Evolutionary conservation across 2,329 filamentous ascomycete species (phyloP), one percentile per base, ranked within the genome.

Genomic region (Arthrobotrys sphaeroides): DNA sequence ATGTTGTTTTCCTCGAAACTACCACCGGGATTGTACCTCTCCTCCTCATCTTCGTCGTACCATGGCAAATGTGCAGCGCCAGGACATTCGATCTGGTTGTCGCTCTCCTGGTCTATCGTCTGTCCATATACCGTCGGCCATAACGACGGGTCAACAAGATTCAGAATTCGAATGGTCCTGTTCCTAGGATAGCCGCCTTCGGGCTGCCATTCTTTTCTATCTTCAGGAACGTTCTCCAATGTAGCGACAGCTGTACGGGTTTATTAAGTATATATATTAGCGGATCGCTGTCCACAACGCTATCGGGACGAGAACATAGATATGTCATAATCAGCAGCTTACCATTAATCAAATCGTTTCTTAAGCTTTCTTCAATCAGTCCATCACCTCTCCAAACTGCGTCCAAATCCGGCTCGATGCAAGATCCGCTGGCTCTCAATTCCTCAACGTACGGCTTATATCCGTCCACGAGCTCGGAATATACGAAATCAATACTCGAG

Each of bases 111-210:
- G 45, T 24, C 9, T 5, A 64, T 16, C 1, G 40, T 38, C 1
- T 3, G 10, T 0, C 86, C 87, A 77, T 87, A 88, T 0, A 87
- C 79, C 0, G 91, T 80, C 0, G 89, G 88, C 77, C 85, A 91
- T 5, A 90, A 82, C 0, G 88, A 90, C 0, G 89, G 88, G 77
- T 91, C 85, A 3, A 91, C 84, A 0, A 91, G 81, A 79, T 91
- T 86, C 0, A 89, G 84, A 1, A 91, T 88, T 73, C 84, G 85
- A 0, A 83, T 81, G 26, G 87, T 82, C n/a, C n/a, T n/a, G n/a
- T n/a, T n/a, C n/a, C n/a, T n/a, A n/a, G n/a, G n/a, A n/a, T n/a
- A n/a, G n/a, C n/a, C n/a, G 0, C 86, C 88, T 1, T 85, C 83
- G 0, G 89, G 89, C 80, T 90, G 87, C 85, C 86, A 91, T 80